Conservation (phyloP, 2,329 filamentous ascomycete genomes). For the Colletotrichum acutatum region DNA sequence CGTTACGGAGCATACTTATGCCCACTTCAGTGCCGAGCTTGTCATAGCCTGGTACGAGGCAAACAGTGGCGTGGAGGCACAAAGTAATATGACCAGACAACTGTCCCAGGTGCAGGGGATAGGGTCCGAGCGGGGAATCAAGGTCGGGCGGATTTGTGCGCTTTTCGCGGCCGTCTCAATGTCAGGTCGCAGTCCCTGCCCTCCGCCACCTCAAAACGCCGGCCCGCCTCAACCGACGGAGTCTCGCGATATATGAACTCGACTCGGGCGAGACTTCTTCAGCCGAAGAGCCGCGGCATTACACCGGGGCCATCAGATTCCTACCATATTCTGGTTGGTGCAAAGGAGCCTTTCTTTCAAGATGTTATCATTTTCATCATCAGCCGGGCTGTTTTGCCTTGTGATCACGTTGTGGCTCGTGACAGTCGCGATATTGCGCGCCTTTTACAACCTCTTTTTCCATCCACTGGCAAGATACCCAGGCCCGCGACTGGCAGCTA, state of each 20-base stretch:
- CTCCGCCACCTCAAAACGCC: no score
- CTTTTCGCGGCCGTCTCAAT: neutral
- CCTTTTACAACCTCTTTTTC: slow-evolving; percentile 2
- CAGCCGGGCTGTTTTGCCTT: neutral
- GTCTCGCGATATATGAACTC: no score
- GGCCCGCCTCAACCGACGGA: no score
- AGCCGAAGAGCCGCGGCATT: neutral
- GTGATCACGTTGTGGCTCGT: neutral
- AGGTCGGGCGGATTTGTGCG: neutral
- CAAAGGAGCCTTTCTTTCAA: neutral
- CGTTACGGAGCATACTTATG: neutral
- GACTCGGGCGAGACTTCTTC: neutral
- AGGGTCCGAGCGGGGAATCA: neutral
- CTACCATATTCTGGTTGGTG: no score
- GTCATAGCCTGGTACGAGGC: no score
- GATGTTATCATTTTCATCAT: neutral
- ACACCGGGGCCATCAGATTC: no score
- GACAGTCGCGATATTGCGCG: neutral
- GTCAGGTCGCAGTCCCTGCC: neutral
- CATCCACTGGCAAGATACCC: slow-evolving; percentile 5
- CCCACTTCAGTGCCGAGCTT: neutral
- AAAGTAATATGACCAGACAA: neutral
- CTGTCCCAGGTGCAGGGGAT: neutral
- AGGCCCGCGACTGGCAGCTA: neutral
- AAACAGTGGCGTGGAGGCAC: no score